Evolutionary conservation across 139 green algal species (phyloP), one percentile per base, ranked within the genome.

Genomic region (Chlamydomonas sp.): DNA sequence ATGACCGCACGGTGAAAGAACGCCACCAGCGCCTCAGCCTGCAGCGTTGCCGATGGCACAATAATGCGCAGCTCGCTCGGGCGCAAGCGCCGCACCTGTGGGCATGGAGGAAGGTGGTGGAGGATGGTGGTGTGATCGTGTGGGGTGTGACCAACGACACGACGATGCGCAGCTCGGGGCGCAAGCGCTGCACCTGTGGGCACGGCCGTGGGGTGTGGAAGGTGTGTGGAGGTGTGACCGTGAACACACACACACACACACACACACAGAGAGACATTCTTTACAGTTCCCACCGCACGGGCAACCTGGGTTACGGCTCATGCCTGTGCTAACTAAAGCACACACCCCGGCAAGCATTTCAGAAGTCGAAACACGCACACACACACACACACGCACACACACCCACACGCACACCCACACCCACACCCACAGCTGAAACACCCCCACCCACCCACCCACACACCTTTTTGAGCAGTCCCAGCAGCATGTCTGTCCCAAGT

Each of bases 381-480:
- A 34, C 24, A 65, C 16, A 28, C 22, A 22, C 22, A 28, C 22
- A 28, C 47, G 16, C 47, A 57, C 20, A 28, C 47, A 57, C 20
- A 57, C 47, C 47, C 47, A 57, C 20, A 22, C 16, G 16, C 22
- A 22, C 22, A 57, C 22, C 22, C 47, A 28, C 47, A 57, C 20
- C 22, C 47, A 57, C 20, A 57, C 47, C 47, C 47, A 57, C 20
- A 22, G 22, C 22, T 57, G 47, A 28, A 57, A 57, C 20, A 57
- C 47, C 47, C 47, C 16, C 20, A 22, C 16, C 16, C 47, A 57
- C 16, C 22, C 47, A 57, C 47, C 47, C 20, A 57, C 20, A 57
- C 39, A 78, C 79, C 76, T 89, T 96, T 39, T 93, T 92, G 22
- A 97, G 78, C 37, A 97, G 87, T 2, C 91, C 91, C 54, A 97